Base-by-base conservation (phyloP, 2,329 filamentous ascomycete species). In the Aspergillus fischeri region DNA sequence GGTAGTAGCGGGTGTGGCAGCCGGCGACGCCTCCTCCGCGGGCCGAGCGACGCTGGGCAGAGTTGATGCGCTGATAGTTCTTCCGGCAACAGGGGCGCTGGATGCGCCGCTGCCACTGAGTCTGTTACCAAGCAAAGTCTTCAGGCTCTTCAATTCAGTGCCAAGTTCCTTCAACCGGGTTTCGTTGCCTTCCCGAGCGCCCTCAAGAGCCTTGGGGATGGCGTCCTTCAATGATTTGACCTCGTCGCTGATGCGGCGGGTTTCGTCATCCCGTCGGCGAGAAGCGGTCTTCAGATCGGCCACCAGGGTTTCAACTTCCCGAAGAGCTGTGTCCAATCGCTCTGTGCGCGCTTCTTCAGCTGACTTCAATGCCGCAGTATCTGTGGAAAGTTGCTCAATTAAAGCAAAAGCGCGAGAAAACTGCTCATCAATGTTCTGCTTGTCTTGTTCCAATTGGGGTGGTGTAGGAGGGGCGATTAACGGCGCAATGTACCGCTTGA, bases 391-490 rank as follows among this genome's bases (percentile, higher is more conserved):
- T 71, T 97, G 94, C 59, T 99, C 94, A 10, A 99, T 87, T 14
- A 97, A 83, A 20, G 88, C 81, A 72, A 99, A 99, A 2, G 93
- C 91, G 67, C 90, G 90, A 66, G 94, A 90, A 74, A 99, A 99
- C 58, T 93, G 89, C 62, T 92, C 92, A 72, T 97, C 92, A 57
- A 99, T 92, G 42, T 86, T 85, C 60, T 91, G 86, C 76, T 99
- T 99, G 74, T 99, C 94, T 72, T 95, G 89, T 70, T 97, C 91
- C 9, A 99, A 81, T 70, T 96, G 92, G 56, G 95, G 92, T 9
- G 92, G 91, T 1, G 94, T 99, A 1, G 94, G 94, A 3, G 94
- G 95, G 11, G 92, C 88, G 59, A 99, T 91, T 28, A 99, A 80
- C 45, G 94, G 94, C 62, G 89, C 85, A 57, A 99, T 86, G 68